Evolutionary conservation across 805 yeast genomes (phyloP), one percentile per base, ranked within the genome.

Genomic region (Candida chilensis): DNA sequence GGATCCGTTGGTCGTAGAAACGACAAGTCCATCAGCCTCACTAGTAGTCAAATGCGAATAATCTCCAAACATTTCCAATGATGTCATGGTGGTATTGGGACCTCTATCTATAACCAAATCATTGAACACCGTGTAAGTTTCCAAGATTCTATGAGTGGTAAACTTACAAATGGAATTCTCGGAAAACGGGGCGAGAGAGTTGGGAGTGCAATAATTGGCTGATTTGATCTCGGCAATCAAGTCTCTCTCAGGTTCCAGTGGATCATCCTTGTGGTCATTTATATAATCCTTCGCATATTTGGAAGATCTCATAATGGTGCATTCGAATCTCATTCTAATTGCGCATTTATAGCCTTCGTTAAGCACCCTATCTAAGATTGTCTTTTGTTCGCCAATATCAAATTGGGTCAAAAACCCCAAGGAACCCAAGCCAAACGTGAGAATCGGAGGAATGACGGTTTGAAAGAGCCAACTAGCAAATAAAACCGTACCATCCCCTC

Each of bases 401-500:
- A 73, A 78, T 31, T 78, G 77, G 5, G 60, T 50, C 41, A 92
- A 62, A 50, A 92, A 92, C 3, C 98, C 98, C 16, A 92, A 60
- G 1, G 95, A 83, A 0, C 98, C 98, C 41, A 92, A 60, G 1
- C 94, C 73, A 52, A 87, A 90, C 13, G 94, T 74, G 40, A 92
- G 64, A 2, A 90, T 84, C 0, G 98, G 98, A 1, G 98, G 98
- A 2, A 88, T 96, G 29, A 71, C 69, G 34, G 70, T 61, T 55
- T 83, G 94, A 54, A 92, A 92, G 24, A 87, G 60, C 33, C 92
- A 79, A 2, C 95, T 86, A 0, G 90, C 90, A 45, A 81, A 81
- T 7, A 90, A 60, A 28, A 90, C 95, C 0, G 98, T 92, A 6
- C 98, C 97, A 48, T 92, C 98, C 12, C 98, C 98, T 16, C 98